These are phyloP conservation scores for Trichoderma lentiforme DNA, from an alignment of 2,329 filamentous ascomycete genomes.

Conservation along the genomic window DNA sequence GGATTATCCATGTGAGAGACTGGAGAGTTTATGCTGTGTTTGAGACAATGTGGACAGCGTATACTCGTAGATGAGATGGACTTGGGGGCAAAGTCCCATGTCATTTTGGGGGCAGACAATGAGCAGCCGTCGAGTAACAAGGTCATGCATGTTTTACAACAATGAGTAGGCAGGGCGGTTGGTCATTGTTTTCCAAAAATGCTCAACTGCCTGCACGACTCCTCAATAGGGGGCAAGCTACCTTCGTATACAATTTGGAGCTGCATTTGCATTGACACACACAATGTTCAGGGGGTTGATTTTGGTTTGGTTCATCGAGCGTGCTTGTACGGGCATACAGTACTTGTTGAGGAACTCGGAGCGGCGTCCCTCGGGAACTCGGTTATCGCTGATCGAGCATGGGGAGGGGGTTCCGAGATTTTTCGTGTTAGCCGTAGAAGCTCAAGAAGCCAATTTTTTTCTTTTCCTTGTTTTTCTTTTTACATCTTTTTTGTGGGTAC, in stretches of 20 bases:
- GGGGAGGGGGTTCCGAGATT: background rate
- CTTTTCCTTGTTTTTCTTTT: background rate
- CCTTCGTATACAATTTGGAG: background rate
- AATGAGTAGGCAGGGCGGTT: background rate
- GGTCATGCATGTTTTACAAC: background rate
- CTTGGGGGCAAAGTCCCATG: background rate
- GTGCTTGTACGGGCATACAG: background rate
- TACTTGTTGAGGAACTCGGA: background rate
- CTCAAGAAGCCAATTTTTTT: background rate
- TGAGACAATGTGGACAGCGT: background rate
- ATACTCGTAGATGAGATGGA: no score
- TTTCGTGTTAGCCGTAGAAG: background rate
- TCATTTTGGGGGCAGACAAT: background rate
- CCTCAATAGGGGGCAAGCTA: background rate
- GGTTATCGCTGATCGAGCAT: slow-evolving; percentile 12
- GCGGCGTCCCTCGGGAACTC: background rate
- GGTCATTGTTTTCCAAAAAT: background rate
- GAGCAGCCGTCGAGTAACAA: background rate
- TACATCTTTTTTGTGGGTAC: background rate
- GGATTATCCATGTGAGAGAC: background rate
- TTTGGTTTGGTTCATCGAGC: background rate
- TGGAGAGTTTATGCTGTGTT: background rate
- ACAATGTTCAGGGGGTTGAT: background rate
- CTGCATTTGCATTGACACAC: background rate
- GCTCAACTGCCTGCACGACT: background rate